phyloP scores from a whole-genome alignment of 306 rosid genomes.

The Lablab purpureus region DNA sequence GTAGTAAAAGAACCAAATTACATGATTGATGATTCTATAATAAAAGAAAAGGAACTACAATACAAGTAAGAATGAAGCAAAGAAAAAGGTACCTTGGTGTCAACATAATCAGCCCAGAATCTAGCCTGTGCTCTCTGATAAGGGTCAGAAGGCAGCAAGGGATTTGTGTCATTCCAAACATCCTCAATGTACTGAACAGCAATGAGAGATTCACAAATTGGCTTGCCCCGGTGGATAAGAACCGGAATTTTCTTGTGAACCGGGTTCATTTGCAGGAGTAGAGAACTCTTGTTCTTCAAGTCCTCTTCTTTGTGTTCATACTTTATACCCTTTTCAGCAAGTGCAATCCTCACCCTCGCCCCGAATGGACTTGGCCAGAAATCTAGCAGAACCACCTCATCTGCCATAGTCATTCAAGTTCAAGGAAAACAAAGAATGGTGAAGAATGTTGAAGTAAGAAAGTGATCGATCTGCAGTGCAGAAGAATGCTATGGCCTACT shows the following conservation, averaged over 20 bases:
- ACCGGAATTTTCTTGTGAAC: neutral
- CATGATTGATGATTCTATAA: too few species aligned
- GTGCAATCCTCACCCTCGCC: neutral
- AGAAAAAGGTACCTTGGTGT: constrained; percentile 40
- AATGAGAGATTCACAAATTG: constrained; percentile 25
- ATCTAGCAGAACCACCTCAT: constrained; percentile 1
- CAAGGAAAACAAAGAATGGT: neutral
- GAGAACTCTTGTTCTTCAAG: neutral
- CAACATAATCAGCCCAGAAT: too few species aligned
- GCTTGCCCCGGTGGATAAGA: too few species aligned
- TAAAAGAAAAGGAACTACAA: too few species aligned
- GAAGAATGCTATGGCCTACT: neutral
- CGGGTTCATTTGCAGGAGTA: neutral
- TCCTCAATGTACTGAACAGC: constrained; percentile 22
- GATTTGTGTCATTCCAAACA: neutral
- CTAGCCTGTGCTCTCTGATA: too few species aligned
- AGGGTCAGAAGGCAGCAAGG: too few species aligned
- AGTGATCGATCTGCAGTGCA: neutral
- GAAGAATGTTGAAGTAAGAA: neutral
- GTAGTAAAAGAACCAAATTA: neutral
- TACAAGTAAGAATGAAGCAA: too few species aligned
- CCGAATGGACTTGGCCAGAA: neutral
- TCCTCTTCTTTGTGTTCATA: constrained; percentile 1
- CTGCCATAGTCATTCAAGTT: neutral
- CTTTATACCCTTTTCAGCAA: constrained; percentile 10